These are phyloP conservation scores for Schoenoplectus triqueter DNA, from an alignment of 202 grass and related monocot species.

Conservation along the genomic window DNA sequence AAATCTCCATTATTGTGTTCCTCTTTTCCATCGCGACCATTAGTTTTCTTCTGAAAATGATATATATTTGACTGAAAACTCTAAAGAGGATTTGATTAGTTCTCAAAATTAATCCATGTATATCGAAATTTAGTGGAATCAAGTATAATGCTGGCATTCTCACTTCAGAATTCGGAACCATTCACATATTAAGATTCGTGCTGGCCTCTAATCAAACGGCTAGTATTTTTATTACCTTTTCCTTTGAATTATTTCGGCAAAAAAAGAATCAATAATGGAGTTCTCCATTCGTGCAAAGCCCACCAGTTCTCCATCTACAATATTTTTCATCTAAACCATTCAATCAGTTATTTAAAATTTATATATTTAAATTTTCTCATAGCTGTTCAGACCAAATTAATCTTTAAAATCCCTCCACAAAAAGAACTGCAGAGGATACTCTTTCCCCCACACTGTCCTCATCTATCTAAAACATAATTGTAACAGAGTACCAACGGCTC, in stretches of 20 bases:
- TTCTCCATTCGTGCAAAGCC: too few species aligned
- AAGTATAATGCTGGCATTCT: neutral
- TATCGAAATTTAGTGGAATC: neutral
- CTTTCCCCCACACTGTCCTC: too few species aligned
- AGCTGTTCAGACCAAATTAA: too few species aligned
- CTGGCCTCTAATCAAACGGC: neutral
- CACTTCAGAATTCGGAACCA: neutral
- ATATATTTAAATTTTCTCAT: too few species aligned
- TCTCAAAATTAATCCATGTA: neutral
- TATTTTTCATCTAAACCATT: too few species aligned
- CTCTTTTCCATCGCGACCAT: neutral
- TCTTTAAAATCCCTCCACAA: too few species aligned
- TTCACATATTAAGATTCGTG: neutral
- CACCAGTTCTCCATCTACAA: too few species aligned
- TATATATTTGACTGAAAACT: conserved; percentile 15
- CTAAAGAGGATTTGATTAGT: conserved; percentile 18
- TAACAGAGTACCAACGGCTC: neutral
- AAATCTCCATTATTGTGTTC: neutral
- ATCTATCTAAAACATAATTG: neutral
- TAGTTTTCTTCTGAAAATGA: conserved; percentile 15
- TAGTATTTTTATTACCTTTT: neutral
- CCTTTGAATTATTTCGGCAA: too few species aligned
- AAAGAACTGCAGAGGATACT: too few species aligned
- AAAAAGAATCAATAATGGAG: too few species aligned
- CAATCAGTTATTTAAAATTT: too few species aligned